Percentiles rank a stretch among this genome's conserved stretches.
Conservation (phyloP, 345 rosid species). For the Ceriops zippeliana region DNA sequence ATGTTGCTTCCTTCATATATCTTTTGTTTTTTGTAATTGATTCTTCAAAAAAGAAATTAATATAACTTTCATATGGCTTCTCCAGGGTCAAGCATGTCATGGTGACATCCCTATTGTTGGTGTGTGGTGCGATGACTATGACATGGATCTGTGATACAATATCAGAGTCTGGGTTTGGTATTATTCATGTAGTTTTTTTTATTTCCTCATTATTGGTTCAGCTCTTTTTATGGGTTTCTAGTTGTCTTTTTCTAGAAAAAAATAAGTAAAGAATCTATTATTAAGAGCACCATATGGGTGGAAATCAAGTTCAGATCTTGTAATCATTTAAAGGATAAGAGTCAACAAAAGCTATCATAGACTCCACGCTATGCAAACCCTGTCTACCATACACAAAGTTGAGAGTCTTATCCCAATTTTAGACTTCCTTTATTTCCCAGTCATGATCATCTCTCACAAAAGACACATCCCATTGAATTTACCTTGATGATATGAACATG, state of each 20-base stretch:
- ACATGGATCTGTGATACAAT: constrained; percentile 95
- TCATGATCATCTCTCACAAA: too few species aligned
- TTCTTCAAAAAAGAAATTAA: not conserved
- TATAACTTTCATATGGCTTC: constrained; percentile 18
- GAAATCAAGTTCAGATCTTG: too few species aligned
- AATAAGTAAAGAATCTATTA: too few species aligned
- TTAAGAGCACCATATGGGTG: too few species aligned
- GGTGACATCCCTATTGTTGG: constrained; percentile 72
- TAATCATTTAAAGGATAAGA: too few species aligned
- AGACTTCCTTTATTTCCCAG: too few species aligned
- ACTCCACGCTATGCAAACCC: too few species aligned
- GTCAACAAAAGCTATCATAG: too few species aligned
- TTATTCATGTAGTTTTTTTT: not conserved
- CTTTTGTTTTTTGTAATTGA: not conserved
- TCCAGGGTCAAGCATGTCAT: constrained; percentile 80
- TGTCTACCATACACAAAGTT: too few species aligned
- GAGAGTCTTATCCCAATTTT: too few species aligned
- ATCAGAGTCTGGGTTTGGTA: constrained; percentile 97
- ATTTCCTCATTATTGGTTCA: not conserved
- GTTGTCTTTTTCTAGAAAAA: not conserved
- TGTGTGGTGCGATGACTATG: constrained; percentile 90
- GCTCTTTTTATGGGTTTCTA: constrained; percentile 6
- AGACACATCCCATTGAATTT: too few species aligned
- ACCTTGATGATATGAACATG: too few species aligned
- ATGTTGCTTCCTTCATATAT: not conserved